Percentiles rank a stretch among this genome's conserved stretches.
Evolutionary conservation across 306 rosid species (phyloP).

Genomic region (Cucumis hystrix): DNA sequence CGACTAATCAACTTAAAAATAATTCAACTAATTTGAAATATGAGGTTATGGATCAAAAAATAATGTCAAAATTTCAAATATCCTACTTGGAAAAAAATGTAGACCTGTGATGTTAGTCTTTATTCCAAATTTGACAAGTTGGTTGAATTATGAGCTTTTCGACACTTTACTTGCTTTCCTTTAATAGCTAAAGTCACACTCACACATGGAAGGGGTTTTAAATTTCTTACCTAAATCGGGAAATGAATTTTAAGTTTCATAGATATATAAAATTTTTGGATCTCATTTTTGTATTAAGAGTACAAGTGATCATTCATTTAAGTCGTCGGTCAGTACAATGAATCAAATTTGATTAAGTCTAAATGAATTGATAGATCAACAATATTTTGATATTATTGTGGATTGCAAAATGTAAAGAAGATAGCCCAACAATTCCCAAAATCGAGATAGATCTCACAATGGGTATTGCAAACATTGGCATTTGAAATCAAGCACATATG

Average conservation of each 20-base stretch:
- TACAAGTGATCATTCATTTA: not conserved
- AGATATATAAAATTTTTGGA: too few species aligned
- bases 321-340: not conserved
- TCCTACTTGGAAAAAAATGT: not conserved
- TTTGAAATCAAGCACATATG: too few species aligned
- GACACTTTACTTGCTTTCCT: not conserved
- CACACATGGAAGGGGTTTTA: not conserved
- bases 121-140: not conserved
- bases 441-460: too few species aligned
- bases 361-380: too few species aligned
- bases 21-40: too few species aligned
- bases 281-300: not conserved
- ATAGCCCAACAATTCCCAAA: too few species aligned
- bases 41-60: too few species aligned
- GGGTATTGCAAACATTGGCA: too few species aligned
- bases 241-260: not conserved
- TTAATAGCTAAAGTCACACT: not conserved
- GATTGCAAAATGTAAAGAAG: too few species aligned
- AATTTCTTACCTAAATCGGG: not conserved
- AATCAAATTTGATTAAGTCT: not conserved
- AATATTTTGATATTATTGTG: too few species aligned
- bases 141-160: not conserved
- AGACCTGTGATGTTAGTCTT: not conserved
- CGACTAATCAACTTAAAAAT: too few species aligned
- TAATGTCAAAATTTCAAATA: not conserved